A percentile compares a stretch with the other conserved stretches of the same genome.
Evolutionary conservation across 805 yeast genomes (phyloP).

Genomic region (Ogataea henricii): DNA sequence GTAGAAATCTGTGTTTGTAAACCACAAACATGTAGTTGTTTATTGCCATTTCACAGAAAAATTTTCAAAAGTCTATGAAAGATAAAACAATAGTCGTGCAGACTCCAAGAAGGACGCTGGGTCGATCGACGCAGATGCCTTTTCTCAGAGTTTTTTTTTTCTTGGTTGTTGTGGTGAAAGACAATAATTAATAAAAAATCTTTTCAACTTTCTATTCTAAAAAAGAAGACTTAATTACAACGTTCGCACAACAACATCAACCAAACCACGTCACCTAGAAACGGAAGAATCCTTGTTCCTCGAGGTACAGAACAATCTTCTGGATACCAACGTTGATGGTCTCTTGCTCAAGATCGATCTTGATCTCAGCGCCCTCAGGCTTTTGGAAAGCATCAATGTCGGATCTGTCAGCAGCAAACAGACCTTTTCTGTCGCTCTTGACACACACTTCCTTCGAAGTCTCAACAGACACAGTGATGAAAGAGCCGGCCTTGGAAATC

Average conservation of each 20-base stretch:
- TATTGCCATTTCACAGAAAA: constrained; percentile 6
- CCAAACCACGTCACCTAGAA: constrained; percentile 34
- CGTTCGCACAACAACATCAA: background rate
- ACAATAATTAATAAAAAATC: background rate
- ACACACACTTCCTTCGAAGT: constrained; percentile 50
- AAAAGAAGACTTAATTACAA: background rate
- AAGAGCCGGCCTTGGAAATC: constrained; percentile 51
- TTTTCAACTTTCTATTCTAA: background rate
- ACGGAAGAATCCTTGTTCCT: constrained; percentile 79
- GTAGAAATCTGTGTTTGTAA: background rate
- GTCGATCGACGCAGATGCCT: constrained; percentile 19
- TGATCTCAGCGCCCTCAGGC: constrained; percentile 58
- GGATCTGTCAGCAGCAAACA: constrained; percentile 46
- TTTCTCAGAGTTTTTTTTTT: background rate
- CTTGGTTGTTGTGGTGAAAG: too few relatives aligned
- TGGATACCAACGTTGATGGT: constrained; percentile 72
- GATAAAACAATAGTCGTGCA: background rate
- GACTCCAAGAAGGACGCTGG: constrained; percentile 3
- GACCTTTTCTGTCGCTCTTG: constrained; percentile 51
- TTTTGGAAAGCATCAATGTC: constrained; percentile 50
- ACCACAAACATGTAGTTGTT: background rate
- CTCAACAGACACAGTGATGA: constrained; percentile 52
- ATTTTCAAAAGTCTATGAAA: constrained; percentile 6
- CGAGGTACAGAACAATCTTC: constrained; percentile 69
- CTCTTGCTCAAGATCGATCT: constrained; percentile 53